phyloP scores from a whole-genome alignment of 352 stramenopile genomes.

The Aphanomyces astaci region DNA sequence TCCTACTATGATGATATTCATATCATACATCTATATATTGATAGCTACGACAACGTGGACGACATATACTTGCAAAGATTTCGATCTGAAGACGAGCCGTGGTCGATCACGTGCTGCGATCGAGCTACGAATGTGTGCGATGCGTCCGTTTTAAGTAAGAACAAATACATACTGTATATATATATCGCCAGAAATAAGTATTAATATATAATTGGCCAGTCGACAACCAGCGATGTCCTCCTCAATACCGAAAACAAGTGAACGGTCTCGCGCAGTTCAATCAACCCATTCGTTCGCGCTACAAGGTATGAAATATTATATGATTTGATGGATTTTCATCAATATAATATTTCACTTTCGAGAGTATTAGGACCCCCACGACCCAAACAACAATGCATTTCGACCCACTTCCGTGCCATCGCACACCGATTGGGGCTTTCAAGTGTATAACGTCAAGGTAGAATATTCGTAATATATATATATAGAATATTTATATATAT shows the following conservation, averaged over 20 bases:
- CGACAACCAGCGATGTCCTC: slow-evolving; percentile 9
- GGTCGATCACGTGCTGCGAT: slow-evolving; percentile 86
- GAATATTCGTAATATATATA: too few relatives aligned
- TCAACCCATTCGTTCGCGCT: slow-evolving; percentile 68
- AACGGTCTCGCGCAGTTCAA: slow-evolving; percentile 55
- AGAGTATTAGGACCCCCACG: slow-evolving; percentile 84
- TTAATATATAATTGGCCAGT: background rate
- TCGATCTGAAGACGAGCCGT: slow-evolving; percentile 90
- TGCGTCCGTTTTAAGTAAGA: background rate
- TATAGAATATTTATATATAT: too few relatives aligned
- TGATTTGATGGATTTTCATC: too few relatives aligned
- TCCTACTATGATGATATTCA: too few relatives aligned
- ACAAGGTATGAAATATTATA: too few relatives aligned
- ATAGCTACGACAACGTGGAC: slow-evolving; percentile 92
- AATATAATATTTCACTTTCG: too few relatives aligned
- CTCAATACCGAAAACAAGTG: slow-evolving; percentile 21
- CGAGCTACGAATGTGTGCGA: slow-evolving; percentile 37
- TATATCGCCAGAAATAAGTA: background rate
- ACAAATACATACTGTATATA: background rate
- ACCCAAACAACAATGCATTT: slow-evolving; percentile 86
- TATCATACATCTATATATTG: background rate
- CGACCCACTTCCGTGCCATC: slow-evolving; percentile 75
- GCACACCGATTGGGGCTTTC: slow-evolving; percentile 64
- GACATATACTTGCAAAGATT: slow-evolving; percentile 96
- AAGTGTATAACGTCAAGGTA: slow-evolving; percentile 81